Conservation (phyloP, 352 stramenopile genomes). For the Globisporangium solare region DNA sequence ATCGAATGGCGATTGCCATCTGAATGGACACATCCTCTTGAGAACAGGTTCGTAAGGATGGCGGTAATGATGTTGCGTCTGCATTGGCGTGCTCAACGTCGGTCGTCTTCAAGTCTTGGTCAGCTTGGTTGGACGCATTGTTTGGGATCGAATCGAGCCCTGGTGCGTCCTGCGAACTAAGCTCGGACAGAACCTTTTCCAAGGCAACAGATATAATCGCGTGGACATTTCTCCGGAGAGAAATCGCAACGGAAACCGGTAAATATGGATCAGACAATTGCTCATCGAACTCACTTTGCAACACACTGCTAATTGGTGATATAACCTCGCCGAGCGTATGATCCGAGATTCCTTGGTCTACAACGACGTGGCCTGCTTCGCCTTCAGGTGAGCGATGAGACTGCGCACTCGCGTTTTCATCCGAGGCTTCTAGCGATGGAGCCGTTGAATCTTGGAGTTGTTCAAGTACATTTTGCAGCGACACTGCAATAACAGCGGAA, state of each 20-base stretch:
- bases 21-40: constrained; percentile 25
- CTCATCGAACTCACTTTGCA: not conserved
- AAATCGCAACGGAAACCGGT: constrained; percentile 23
- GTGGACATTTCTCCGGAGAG: constrained; percentile 28
- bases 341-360: not conserved
- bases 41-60: not conserved
- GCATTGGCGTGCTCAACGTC: not conserved
- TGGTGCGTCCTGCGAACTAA: constrained; percentile 4
- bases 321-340: not conserved
- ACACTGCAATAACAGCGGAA: constrained; percentile 24
- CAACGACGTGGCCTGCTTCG: not conserved
- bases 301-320: not conserved
- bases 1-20: constrained; percentile 44
- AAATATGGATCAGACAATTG: constrained; percentile 2
- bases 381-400: not conserved
- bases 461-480: constrained; percentile 23
- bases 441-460: constrained; percentile 13
- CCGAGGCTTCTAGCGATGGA: not conserved
- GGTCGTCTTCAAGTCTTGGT: not conserved
- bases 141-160: not conserved
- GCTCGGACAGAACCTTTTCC: constrained; percentile 21
- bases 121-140: not conserved
- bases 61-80: no score
- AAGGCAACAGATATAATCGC: constrained; percentile 23
- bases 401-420: not conserved